Percentiles rank a stretch among this genome's conserved stretches.
Evolutionary conservation across 2,329 filamentous ascomycete genomes (phyloP).

Genomic region (Exophiala bonariae): DNA sequence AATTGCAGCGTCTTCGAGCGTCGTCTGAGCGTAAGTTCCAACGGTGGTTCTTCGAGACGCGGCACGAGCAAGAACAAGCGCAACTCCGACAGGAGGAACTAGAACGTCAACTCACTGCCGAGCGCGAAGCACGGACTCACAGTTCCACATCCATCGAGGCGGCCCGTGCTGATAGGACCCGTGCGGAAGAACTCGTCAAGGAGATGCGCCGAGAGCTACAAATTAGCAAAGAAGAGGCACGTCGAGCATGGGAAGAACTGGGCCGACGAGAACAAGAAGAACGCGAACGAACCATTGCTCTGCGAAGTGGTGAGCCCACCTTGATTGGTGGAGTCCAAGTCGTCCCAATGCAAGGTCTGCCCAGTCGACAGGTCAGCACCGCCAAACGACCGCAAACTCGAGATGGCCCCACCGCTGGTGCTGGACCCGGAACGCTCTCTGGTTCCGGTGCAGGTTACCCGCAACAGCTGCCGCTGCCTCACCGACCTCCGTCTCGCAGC

Average conservation of each 20-base stretch:
- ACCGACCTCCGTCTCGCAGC: constrained; percentile 24
- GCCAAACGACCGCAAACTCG: constrained; percentile 45
- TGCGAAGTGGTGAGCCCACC: constrained; percentile 84
- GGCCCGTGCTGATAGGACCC: constrained; percentile 66
- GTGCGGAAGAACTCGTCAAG: constrained; percentile 73
- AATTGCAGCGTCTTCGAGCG: constrained; percentile 87
- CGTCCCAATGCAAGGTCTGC: constrained; percentile 79
- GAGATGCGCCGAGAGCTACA: constrained; percentile 91
- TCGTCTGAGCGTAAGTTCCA: constrained; percentile 98
- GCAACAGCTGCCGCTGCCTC: constrained; percentile 12
- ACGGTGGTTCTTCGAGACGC: constrained; percentile 96
- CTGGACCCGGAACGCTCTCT: constrained; percentile 32
- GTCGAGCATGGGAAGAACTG: constrained; percentile 95
- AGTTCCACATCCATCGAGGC: constrained; percentile 61
- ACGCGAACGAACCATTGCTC: constrained; percentile 78
- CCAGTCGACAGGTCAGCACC: constrained; percentile 54
- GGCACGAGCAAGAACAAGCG: constrained; percentile 79
- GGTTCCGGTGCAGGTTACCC: constrained; percentile 32
- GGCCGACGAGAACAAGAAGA: constrained; percentile 91
- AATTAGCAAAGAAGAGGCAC: constrained; percentile 94
- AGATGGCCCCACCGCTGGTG: constrained; percentile 45
- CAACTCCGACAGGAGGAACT: constrained; percentile 80
- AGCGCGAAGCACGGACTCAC: constrained; percentile 69
- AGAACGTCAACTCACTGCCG: constrained; percentile 72
- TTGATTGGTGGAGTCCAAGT: constrained; percentile 92